Evolutionary conservation across 2,329 filamentous ascomycete species (phyloP).

Genomic region (Arthrobotrys sinensis): DNA sequence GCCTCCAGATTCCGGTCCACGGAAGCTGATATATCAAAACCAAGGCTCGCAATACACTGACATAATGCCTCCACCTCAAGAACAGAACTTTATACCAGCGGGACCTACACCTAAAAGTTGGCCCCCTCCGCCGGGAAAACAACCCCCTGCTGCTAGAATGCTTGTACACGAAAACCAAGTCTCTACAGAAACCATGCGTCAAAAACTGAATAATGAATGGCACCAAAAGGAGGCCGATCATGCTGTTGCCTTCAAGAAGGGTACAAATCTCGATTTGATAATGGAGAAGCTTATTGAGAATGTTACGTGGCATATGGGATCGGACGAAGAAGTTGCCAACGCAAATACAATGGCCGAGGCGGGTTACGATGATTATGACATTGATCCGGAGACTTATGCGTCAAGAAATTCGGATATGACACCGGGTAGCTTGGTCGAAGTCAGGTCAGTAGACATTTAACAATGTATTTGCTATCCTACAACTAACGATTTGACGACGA

Average conservation of each 20-base stretch:
- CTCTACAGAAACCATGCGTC: not conserved
- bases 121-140: not conserved
- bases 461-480: not conserved
- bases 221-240: conserved; percentile 20
- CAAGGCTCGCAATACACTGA: not conserved
- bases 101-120: too few species aligned
- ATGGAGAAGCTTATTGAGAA: conserved; percentile 43
- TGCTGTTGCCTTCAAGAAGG: conserved; percentile 6
- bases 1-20: not conserved
- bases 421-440: conserved; percentile 45
- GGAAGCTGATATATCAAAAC: conserved; percentile 1
- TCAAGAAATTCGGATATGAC: conserved; percentile 24
- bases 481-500: not conserved
- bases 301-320: conserved; percentile 19
- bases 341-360: not conserved
- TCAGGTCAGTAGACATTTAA: conserved; percentile 23
- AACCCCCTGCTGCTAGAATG: too few species aligned
- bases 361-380: conserved; percentile 29
- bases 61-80: not conserved
- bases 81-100: not conserved
- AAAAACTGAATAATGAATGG: conserved; percentile 29
- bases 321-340: not conserved
- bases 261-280: conserved; percentile 35
- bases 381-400: conserved; percentile 53
- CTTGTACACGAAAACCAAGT: conserved; percentile 23